These are phyloP conservation scores for Bimuria novae-zelandiae DNA, from an alignment of 2,329 filamentous ascomycete genomes.

Conservation along the genomic window DNA sequence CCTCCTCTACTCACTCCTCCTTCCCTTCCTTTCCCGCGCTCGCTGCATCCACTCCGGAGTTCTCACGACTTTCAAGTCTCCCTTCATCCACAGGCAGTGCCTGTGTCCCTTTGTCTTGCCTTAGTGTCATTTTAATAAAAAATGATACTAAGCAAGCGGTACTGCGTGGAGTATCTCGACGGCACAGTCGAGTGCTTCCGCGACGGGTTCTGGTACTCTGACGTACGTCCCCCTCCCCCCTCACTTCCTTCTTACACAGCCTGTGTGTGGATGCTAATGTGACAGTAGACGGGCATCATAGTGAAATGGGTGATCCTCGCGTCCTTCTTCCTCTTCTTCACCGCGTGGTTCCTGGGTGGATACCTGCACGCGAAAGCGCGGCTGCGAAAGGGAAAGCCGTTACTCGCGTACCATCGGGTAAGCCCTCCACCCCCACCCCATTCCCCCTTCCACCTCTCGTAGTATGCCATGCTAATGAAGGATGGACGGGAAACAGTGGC, in stretches of 20 bases:
- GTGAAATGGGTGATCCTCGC: slow-evolving; percentile 75
- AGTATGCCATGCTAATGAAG: too few relatives aligned
- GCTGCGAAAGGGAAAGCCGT: slow-evolving; percentile 66
- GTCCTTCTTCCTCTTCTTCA: slow-evolving; percentile 61
- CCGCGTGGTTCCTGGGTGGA: slow-evolving; percentile 68
- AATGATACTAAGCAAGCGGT: slow-evolving; percentile 35
- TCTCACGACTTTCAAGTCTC: too few relatives aligned
- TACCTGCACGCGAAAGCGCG: slow-evolving; percentile 72
- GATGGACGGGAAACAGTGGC: slow-evolving; percentile 46
- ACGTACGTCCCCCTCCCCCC: slow-evolving; percentile 22
- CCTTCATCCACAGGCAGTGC: too few relatives aligned
- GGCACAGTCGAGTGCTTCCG: slow-evolving; percentile 34
- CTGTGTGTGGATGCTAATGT: too few relatives aligned
- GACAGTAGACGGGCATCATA: slow-evolving; percentile 65
- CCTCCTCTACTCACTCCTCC: neutral
- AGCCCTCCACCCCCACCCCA: slow-evolving; percentile 10
- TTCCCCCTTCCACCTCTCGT: neutral
- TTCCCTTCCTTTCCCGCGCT: neutral
- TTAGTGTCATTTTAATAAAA: slow-evolving; percentile 17
- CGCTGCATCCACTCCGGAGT: neutral
- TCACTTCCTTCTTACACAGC: neutral
- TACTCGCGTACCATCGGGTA: slow-evolving; percentile 70
- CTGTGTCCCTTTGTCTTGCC: neutral
- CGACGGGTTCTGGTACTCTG: slow-evolving; percentile 41
- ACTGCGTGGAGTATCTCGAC: slow-evolving; percentile 32